Evolutionary conservation across 2,329 filamentous ascomycete genomes (phyloP).

Genomic region (Aspergillus quadrilineatus): DNA sequence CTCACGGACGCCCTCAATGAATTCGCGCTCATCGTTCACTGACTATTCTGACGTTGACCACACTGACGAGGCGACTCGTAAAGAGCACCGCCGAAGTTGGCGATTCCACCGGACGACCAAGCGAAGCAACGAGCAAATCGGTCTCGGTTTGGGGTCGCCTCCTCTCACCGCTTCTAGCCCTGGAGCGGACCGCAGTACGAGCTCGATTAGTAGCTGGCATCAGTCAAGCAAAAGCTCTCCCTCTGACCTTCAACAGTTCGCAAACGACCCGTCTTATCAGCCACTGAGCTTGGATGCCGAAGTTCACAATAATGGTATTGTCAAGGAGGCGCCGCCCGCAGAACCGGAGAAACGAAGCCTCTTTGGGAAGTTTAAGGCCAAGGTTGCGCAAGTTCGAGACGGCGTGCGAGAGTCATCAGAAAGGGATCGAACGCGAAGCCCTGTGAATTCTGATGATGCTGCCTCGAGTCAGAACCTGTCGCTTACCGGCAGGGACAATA

Average conservation of each 20-base stretch:
- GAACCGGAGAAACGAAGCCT: constrained; percentile 59
- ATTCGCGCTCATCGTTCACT: constrained; percentile 69
- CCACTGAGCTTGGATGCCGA: constrained; percentile 41
- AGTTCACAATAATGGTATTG: constrained; percentile 34
- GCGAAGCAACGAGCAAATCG: constrained; percentile 57
- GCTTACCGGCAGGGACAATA: constrained; percentile 27
- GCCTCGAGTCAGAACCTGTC: constrained; percentile 37
- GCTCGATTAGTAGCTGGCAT: constrained; percentile 64
- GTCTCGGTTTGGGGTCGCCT: constrained; percentile 43
- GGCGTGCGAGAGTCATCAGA: constrained; percentile 56
- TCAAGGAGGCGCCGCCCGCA: constrained; percentile 19
- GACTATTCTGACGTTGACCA: constrained; percentile 80
- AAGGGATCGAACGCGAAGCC: constrained; percentile 54
- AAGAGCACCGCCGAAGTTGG: constrained; percentile 70
- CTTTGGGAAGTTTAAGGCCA: constrained; percentile 65
- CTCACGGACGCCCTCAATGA: constrained; percentile 74
- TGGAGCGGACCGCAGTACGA: constrained; percentile 65
- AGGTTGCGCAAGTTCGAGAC: constrained; percentile 55
- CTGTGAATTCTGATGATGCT: constrained; percentile 40
- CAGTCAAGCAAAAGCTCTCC: constrained; percentile 48
- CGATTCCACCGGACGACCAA: constrained; percentile 60
- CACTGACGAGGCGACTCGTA: constrained; percentile 60
- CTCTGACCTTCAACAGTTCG: constrained; percentile 44
- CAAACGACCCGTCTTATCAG: constrained; percentile 36
- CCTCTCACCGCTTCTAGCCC: constrained; percentile 62